Percentiles rank a stretch among this genome's conserved stretches.
Conservation (phyloP, 306 rosid genomes). For the Prunus fruticosa region DNA sequence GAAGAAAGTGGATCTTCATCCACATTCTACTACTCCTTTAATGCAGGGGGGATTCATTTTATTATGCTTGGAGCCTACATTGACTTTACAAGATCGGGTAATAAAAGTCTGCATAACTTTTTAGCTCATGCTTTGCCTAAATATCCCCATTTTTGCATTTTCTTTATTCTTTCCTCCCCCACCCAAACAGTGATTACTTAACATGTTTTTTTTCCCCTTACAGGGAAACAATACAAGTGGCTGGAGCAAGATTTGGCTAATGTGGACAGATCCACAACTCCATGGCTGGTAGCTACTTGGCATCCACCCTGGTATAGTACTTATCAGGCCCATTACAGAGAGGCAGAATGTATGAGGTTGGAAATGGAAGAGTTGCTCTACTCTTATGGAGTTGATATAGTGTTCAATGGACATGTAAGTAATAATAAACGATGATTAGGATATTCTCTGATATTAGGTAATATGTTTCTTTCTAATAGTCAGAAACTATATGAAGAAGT, state of each 20-base stretch:
- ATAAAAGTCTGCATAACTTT: neutral
- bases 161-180: neutral
- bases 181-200: neutral
- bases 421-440: constrained; percentile 8
- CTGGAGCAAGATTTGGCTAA: constrained; percentile 71
- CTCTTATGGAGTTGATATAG: constrained; percentile 68
- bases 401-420: constrained; percentile 86
- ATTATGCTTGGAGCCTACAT: constrained; percentile 86
- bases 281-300: constrained; percentile 86
- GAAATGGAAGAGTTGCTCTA: constrained; percentile 70
- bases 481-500: neutral
- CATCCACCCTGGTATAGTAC: constrained; percentile 90
- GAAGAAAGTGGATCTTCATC: constrained; percentile 81
- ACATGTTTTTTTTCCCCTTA: constrained; percentile 2
- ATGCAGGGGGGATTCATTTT: constrained; percentile 86
- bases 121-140: neutral
- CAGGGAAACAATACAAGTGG: constrained; percentile 79
- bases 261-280: constrained; percentile 67
- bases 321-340: constrained; percentile 69
- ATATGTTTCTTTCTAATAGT: neutral
- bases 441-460: neutral
- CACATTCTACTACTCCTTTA: constrained; percentile 74
- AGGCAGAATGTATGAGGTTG: constrained; percentile 83
- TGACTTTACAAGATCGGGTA: constrained; percentile 53
- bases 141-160: neutral